phyloP scores from a whole-genome alignment of 2,329 filamentous ascomycete genomes.

The Epichloe sibirici region DNA sequence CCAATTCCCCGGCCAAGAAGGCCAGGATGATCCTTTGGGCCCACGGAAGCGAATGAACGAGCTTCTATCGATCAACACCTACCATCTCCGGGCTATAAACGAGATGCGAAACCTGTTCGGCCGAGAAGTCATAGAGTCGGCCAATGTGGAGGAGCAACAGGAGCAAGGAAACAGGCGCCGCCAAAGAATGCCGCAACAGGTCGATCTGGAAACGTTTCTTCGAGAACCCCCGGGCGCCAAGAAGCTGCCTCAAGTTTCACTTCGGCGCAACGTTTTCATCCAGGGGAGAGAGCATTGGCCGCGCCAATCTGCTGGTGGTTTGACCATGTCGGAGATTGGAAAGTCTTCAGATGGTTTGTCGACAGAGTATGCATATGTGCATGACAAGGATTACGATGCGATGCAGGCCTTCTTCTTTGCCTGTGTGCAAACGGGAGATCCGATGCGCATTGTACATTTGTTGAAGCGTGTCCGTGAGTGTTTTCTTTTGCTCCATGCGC shows the following conservation, averaged over 20 bases:
- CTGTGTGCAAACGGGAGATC: conserved; percentile 73
- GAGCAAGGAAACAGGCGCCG: conserved; percentile 25
- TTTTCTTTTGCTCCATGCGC: not conserved
- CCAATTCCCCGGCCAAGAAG: conserved; percentile 4
- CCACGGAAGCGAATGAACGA: conserved; percentile 19
- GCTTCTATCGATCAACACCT: conserved; percentile 42
- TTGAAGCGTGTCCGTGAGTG: conserved; percentile 34
- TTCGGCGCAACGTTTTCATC: conserved; percentile 71
- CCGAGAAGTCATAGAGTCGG: conserved; percentile 43
- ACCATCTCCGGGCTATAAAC: conserved; percentile 73
- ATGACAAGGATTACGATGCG: conserved; percentile 60
- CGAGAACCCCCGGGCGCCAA: conserved; percentile 41
- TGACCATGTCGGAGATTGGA: conserved; percentile 60
- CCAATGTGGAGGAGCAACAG: conserved; percentile 35
- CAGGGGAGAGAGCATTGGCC: conserved; percentile 86
- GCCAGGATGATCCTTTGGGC: conserved; percentile 6
- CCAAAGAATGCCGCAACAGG: conserved; percentile 29
- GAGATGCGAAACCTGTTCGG: conserved; percentile 67
- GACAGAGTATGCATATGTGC: conserved; percentile 62
- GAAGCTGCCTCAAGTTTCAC: conserved; percentile 56
- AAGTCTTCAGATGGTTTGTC: conserved; percentile 39
- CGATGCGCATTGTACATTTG: conserved; percentile 67
- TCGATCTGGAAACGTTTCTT: conserved; percentile 45
- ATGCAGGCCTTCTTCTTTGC: conserved; percentile 66
- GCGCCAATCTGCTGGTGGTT: conserved; percentile 60